These are phyloP conservation scores for Saccharomyces eubayanus DNA, from an alignment of 805 yeast species.

Conservation along the genomic window DNA sequence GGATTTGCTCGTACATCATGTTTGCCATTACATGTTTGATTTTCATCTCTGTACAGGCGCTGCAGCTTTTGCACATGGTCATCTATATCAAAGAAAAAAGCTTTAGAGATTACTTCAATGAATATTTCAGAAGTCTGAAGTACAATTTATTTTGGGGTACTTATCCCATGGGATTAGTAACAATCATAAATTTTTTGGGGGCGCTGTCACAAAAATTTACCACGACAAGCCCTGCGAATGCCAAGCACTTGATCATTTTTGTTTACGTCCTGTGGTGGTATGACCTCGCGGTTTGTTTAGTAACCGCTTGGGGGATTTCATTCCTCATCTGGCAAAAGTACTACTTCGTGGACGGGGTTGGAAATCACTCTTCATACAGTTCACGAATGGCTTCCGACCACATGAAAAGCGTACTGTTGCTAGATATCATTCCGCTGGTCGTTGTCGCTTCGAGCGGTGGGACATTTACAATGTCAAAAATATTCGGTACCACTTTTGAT, in stretches of 20 bases:
- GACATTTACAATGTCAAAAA: slow-evolving; percentile 34
- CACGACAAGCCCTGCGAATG: neutral
- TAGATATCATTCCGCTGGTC: slow-evolving; percentile 75
- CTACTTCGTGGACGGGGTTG: slow-evolving; percentile 21
- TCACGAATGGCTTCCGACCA: slow-evolving; percentile 28
- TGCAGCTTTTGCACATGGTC: slow-evolving; percentile 36
- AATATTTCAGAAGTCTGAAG: slow-evolving; percentile 33
- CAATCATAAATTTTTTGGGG: slow-evolving; percentile 52
- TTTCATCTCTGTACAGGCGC: slow-evolving; percentile 36
- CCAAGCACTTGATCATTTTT: slow-evolving; percentile 38
- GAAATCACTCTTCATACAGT: slow-evolving; percentile 2
- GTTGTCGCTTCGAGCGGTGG: slow-evolving; percentile 72
- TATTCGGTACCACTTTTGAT: slow-evolving; percentile 38
- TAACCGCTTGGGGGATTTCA: slow-evolving; percentile 55
- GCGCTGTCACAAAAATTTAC: slow-evolving; percentile 32
- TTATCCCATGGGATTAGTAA: slow-evolving; percentile 68
- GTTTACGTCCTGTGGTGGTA: slow-evolving; percentile 71
- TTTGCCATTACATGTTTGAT: slow-evolving; percentile 51
- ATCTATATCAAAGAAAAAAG: slow-evolving; percentile 21
- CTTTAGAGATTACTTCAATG: slow-evolving; percentile 22
- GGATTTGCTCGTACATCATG: slow-evolving; percentile 48
- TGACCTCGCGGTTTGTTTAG: slow-evolving; percentile 43
- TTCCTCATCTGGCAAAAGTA: slow-evolving; percentile 37
- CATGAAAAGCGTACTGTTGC: slow-evolving; percentile 49
- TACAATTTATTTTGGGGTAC: slow-evolving; percentile 67